phyloP scores from a whole-genome alignment of 495 filamentous ascomycete genomes.

The Daldinia concentrica region DNA sequence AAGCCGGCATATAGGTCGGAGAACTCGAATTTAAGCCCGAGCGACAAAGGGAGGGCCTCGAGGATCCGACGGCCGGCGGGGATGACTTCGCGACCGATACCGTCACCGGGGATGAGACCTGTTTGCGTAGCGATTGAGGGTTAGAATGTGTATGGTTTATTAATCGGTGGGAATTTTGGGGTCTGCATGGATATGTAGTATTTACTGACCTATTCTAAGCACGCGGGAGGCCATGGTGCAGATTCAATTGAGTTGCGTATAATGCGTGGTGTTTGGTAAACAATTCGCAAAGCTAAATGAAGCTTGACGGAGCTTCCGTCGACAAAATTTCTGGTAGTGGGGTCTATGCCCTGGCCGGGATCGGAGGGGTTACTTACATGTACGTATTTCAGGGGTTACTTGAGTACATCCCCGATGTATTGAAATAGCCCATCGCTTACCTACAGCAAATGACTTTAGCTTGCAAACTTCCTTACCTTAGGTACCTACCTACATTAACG shows the following conservation, averaged over 20 bases:
- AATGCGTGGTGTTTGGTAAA: not conserved
- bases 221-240: constrained; percentile 63
- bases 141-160: not conserved
- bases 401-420: not conserved
- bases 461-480: not conserved
- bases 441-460: not conserved
- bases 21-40: constrained; percentile 93
- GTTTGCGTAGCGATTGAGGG: constrained; percentile 28
- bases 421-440: not conserved
- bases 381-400: not conserved
- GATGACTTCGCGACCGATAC: constrained; percentile 98
- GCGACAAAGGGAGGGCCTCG: constrained; percentile 83
- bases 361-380: constrained; percentile 33
- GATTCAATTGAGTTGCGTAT: constrained; percentile 31
- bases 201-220: constrained; percentile 66
- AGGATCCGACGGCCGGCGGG: constrained; percentile 90
- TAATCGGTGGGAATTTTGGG: not conserved
- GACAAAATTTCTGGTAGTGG: constrained; percentile 34
- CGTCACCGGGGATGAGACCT: constrained; percentile 98
- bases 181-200: not conserved
- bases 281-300: constrained; percentile 6
- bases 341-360: constrained; percentile 31
- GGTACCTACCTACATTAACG: no score
- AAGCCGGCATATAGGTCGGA: constrained; percentile 91
- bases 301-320: constrained; percentile 10